Evolutionary conservation across 1,284 basidiomycete species (phyloP), one percentile per base, ranked within the genome.

Genomic region (Jaminaea rosea): DNA sequence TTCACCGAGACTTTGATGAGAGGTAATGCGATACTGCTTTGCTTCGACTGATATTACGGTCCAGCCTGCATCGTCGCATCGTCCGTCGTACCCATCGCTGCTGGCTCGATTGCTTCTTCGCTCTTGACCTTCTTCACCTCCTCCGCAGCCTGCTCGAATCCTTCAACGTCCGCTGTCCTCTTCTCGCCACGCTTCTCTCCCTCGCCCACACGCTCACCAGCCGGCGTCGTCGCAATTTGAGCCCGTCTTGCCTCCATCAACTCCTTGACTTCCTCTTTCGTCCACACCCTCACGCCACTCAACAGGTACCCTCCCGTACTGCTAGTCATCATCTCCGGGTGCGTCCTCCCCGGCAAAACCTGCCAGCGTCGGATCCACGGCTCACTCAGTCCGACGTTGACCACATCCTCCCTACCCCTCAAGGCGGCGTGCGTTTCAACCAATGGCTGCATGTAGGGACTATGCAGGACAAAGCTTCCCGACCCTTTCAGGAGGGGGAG

Each of bases 271-370:
- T 56, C 49, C 2, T 47, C 60, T 26, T 69, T 62, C 26, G 64
- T 60, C 34, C 67, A 56, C 44, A 97, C 83, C 80, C 86, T 86
- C 34, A 84, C 84, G 6, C 85, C 82, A 70, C 87, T 84, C 44
- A 97, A 78, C 26, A 98, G 77, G 76, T 84, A 96, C 0, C 94
- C 93, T 4, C 88, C 91, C 2, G 86, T 85, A 1, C 87, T 88
- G 15, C 87, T 86, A 45, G 85, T 88, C 53, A 80, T 85, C 94
- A 99, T 98, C 63, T 83, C 84, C 0, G 94, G 94, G 77, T 99
- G 94, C 37, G 89, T 94, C 28, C 94, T 81, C 13, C 93, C 93
- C 23, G 93, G 93, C 17, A 99, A 79, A 9, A 37, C 37, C 74
- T 97, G 93, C 77, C 97, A 98, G 59, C 83, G 82, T 46, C 94